phyloP scores from a whole-genome alignment of 116 monocot species.

The Zostera marina region DNA sequence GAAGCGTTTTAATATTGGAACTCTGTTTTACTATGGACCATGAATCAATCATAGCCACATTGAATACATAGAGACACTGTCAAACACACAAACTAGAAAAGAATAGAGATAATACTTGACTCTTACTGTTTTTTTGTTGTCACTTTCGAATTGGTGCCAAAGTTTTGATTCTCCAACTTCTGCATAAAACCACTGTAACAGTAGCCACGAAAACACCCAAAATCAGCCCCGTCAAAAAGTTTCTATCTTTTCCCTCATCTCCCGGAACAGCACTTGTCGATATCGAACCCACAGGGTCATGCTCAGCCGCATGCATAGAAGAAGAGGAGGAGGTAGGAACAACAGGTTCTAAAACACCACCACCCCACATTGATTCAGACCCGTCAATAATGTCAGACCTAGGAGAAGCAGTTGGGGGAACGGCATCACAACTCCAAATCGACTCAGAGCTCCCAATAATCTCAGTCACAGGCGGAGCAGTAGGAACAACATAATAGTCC shows the following conservation, averaged over 20 bases:
- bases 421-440: not conserved
- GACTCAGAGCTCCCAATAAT: not conserved
- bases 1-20: too few relatives aligned
- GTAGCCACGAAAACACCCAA: conserved; percentile 3
- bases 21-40: too few relatives aligned
- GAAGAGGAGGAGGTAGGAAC: not conserved
- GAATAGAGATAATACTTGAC: not conserved
- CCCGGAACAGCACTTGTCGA: not conserved
- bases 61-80: too few relatives aligned
- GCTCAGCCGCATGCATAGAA: too few relatives aligned
- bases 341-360: not conserved
- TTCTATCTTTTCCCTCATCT: not conserved
- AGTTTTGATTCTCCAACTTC: not conserved
- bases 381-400: not conserved
- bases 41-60: too few relatives aligned
- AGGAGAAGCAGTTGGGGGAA: not conserved
- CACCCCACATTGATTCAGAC: not conserved
- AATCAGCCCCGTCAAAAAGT: conserved; percentile 1
- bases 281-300: not conserved
- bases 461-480: not conserved
- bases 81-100: not conserved
- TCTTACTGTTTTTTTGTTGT: too few relatives aligned
- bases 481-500: not conserved
- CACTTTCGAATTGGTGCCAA: not conserved
- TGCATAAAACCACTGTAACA: not conserved